Percentiles rank a stretch among this genome's conserved stretches.
These are phyloP conservation scores for Xylaria polymorpha DNA, from an alignment of 2,329 filamentous ascomycete species.

Conservation along the genomic window DNA sequence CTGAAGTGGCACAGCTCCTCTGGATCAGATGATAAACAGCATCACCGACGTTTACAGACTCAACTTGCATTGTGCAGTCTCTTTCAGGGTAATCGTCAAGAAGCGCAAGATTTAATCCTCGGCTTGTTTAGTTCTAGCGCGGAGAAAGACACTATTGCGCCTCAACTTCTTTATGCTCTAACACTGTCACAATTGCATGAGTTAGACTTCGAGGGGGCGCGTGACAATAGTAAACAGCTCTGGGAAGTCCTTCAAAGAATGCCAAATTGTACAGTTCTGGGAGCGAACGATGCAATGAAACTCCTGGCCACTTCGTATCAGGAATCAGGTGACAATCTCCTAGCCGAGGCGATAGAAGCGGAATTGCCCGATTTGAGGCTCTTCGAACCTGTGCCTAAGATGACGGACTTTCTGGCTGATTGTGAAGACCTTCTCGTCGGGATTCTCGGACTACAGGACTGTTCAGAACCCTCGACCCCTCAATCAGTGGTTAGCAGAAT, in stretches of 20 bases:
- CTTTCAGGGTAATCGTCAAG: conserved; percentile 32
- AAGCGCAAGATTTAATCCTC: conserved; percentile 31
- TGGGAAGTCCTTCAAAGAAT: conserved; percentile 35
- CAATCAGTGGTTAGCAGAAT: conserved; percentile 24
- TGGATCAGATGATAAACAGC: conserved; percentile 31
- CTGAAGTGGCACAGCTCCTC: conserved; percentile 36
- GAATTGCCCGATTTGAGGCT: conserved; percentile 36
- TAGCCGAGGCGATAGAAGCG: conserved; percentile 37
- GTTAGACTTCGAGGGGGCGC: conserved; percentile 35
- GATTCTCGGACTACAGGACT: conserved; percentile 32
- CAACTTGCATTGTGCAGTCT: conserved; percentile 37
- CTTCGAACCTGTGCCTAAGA: conserved; percentile 34
- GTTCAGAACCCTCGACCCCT: conserved; percentile 14
- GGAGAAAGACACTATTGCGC: conserved; percentile 22
- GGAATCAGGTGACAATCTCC: conserved; percentile 32
- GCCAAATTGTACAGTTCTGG: conserved; percentile 19
- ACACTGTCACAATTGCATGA: conserved; percentile 35
- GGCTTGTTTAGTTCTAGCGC: conserved; percentile 20
- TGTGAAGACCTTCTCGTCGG: conserved; percentile 34
- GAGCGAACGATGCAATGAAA: conserved; percentile 35
- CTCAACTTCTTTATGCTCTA: conserved; percentile 36
- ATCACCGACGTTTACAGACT: conserved; percentile 31
- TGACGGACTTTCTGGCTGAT: conserved; percentile 33
- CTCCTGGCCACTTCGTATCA: conserved; percentile 36
- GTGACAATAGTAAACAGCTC: conserved; percentile 33